phyloP scores from a whole-genome alignment of 2,329 filamentous ascomycete species.

The Drechslera avenae region DNA sequence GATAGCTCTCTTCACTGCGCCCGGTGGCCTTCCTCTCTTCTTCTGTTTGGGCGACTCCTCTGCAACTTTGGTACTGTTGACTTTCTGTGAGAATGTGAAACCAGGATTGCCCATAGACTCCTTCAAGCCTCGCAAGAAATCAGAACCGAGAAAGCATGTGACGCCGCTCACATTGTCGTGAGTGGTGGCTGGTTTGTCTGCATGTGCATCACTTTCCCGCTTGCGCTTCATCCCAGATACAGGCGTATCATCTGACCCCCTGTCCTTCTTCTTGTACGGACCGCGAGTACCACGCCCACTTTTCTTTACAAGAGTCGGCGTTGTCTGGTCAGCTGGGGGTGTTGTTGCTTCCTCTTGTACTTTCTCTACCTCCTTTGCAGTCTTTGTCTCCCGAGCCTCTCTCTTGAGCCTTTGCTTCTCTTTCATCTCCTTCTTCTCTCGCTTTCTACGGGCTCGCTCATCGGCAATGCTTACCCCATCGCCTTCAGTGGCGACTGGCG shows the following conservation, averaged over 20 bases:
- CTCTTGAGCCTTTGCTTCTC: conserved; percentile 10
- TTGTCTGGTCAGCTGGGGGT: conserved; percentile 4
- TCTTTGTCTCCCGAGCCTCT: background rate
- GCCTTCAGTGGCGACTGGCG: background rate
- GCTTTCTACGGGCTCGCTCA: conserved; percentile 2
- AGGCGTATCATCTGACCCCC: background rate
- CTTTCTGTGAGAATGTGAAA: conserved; percentile 6
- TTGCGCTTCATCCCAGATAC: conserved; percentile 27
- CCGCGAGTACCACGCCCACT: conserved; percentile 6
- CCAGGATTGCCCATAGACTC: conserved; percentile 13
- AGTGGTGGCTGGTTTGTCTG: background rate
- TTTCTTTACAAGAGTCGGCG: conserved; percentile 6
- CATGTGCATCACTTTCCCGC: conserved; percentile 11
- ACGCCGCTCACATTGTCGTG: background rate
- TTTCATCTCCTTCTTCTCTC: conserved; percentile 11
- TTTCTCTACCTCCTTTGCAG: background rate
- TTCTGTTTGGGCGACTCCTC: conserved; percentile 1
- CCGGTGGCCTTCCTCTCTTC: conserved; percentile 4
- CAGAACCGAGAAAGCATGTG: conserved; percentile 3
- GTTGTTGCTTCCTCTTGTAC: background rate
- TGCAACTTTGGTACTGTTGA: background rate
- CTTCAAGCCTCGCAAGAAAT: conserved; percentile 18
- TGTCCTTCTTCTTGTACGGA: conserved; percentile 13
- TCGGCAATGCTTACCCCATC: background rate
- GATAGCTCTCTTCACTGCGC: background rate